These are phyloP conservation scores for Apiospora pterosperma DNA, from an alignment of 2,329 filamentous ascomycete genomes.

Conservation along the genomic window DNA sequence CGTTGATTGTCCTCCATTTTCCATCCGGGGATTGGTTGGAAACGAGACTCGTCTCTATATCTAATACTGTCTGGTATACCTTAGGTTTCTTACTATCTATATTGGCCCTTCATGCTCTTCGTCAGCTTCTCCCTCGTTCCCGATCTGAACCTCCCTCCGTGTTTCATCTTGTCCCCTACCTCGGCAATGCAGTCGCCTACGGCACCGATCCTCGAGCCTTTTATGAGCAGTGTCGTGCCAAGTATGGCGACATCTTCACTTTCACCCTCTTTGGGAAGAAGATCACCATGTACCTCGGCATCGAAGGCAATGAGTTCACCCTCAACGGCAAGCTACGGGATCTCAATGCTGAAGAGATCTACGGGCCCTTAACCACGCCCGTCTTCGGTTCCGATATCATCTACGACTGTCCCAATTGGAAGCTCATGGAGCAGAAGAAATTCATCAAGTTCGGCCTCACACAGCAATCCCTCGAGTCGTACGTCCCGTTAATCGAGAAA, in stretches of 20 bases:
- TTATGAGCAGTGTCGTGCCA: slow-evolving; percentile 60
- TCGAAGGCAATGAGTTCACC: slow-evolving; percentile 53
- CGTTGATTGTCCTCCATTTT: neutral
- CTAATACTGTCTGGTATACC: neutral
- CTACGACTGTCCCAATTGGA: slow-evolving; percentile 79
- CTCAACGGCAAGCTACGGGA: slow-evolving; percentile 52
- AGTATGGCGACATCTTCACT: slow-evolving; percentile 50
- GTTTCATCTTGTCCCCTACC: slow-evolving; percentile 59
- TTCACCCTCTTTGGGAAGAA: slow-evolving; percentile 50
- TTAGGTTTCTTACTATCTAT: neutral
- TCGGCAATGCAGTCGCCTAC: slow-evolving; percentile 69
- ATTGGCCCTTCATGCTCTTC: slow-evolving; percentile 10
- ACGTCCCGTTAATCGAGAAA: slow-evolving; percentile 68
- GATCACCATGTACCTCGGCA: slow-evolving; percentile 46
- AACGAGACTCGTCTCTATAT: neutral
- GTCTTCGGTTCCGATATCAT: slow-evolving; percentile 75
- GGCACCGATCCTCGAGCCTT: slow-evolving; percentile 69
- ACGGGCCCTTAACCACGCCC: slow-evolving; percentile 46
- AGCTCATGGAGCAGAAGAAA: slow-evolving; percentile 88
- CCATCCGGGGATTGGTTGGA: neutral
- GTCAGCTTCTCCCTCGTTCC: slow-evolving; percentile 30
- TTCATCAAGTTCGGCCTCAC: slow-evolving; percentile 72
- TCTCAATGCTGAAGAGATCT: slow-evolving; percentile 52
- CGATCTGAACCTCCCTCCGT: slow-evolving; percentile 52
- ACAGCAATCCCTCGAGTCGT: slow-evolving; percentile 57